Base-by-base conservation (phyloP, 768 basidiomycete genomes). In the Trametopsis cervina region DNA sequence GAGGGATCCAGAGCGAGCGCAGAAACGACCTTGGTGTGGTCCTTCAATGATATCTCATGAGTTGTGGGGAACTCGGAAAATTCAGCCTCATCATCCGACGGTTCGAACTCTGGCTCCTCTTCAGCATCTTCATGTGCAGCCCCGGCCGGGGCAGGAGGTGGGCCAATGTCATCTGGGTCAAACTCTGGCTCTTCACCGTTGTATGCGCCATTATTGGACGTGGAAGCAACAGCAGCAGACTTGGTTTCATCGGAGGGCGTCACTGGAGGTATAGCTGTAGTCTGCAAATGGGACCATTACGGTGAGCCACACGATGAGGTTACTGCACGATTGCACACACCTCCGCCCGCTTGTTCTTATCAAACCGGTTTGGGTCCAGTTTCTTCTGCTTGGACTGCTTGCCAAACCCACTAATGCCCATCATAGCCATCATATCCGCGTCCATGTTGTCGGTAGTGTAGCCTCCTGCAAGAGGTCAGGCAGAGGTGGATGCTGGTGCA, bases 11-110 rank as follows among this genome's bases (percentile, higher is more conserved):
- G 70, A 0, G 92, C 76, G 17, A 99, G 71, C 3, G 96, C 92
- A 20, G 94, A 91, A 17, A 98, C 82, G 45, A 96, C 91, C 70
- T 98, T 99, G 12, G 79, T 85, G 63, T 99, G 96, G 66, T 98
- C 94, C 66, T 95, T 96, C 60, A 98, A 75, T 10, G 80, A 67
- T 47, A 95, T 77, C 70, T 98, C 94, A 63, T 98, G 95, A 4
- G 91, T 85, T 24, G 82, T 78, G 18, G 96, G 96, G 60, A 95
- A 89, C 44, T 74, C 72, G 38, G 81, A 78, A 37, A 69, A 59
- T 47, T 79, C 78, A 41, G 75, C 73, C 47, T 72, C 69, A 25
- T 65, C 62, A 25, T 69, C 62, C 56, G 80, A 62, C 57, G 59
- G 61, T 49, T 66, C 66, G 50, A 61, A 66, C 40, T 64, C 65